Conservation (phyloP, 345 rosid genomes). For the Tarenaya hassleriana region DNA sequence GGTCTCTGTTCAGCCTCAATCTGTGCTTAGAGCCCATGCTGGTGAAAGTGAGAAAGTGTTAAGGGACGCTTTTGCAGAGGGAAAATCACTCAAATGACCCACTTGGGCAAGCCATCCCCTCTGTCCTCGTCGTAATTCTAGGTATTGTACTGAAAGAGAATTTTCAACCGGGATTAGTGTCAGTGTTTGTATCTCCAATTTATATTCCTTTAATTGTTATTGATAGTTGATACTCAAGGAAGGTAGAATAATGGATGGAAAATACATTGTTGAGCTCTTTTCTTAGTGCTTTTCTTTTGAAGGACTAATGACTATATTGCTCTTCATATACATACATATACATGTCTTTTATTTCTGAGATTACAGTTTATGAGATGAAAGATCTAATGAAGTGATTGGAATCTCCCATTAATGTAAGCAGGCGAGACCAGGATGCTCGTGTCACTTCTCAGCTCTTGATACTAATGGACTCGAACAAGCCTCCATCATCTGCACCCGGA, state of each 20-base stretch:
- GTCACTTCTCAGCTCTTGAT: constrained; percentile 64
- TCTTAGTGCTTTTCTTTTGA: too few relatives aligned
- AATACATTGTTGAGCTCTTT: not conserved
- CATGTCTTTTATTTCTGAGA: not conserved
- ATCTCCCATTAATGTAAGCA: constrained; percentile 40
- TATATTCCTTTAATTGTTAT: not conserved
- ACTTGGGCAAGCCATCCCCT: constrained; percentile 71
- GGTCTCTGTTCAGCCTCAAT: constrained; percentile 46
- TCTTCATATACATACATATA: not conserved
- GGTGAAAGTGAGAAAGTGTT: constrained; percentile 83
- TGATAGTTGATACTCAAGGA: not conserved
- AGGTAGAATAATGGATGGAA: not conserved
- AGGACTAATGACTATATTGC: not conserved
- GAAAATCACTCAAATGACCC: constrained; percentile 59
- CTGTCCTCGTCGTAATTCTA: constrained; percentile 70
- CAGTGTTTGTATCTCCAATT: not conserved
- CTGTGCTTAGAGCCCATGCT: constrained; percentile 70
- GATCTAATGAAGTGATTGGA: not conserved
- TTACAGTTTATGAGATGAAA: not conserved
- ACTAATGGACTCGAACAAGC: constrained; percentile 73
- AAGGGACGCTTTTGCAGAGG: constrained; percentile 74
- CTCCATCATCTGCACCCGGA: constrained; percentile 35
- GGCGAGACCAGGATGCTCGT: constrained; percentile 74
- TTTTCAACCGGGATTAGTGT: not conserved
- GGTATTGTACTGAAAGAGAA: constrained; percentile 35